A percentile compares a stretch with the other conserved stretches of the same genome.
Conservation (phyloP, 1,284 basidiomycete genomes). For the Pisolithus thermaeus region DNA sequence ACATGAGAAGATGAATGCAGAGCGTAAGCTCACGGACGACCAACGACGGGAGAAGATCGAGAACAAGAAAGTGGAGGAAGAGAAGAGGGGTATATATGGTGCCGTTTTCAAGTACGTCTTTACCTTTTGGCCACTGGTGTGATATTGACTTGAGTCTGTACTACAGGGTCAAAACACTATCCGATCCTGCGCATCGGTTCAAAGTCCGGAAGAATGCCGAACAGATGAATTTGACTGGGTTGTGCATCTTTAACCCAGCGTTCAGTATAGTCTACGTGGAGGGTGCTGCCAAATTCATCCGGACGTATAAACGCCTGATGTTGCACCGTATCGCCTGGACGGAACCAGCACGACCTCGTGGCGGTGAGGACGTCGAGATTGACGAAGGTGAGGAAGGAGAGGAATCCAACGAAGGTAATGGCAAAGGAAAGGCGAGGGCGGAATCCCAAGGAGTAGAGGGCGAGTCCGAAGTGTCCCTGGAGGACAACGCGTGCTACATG, state of each 20-base stretch:
- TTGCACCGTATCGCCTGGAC: slow-evolving; percentile 90
- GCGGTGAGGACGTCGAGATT: slow-evolving; percentile 63
- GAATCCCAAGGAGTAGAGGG: slow-evolving; percentile 15
- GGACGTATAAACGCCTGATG: slow-evolving; percentile 88
- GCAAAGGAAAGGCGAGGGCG: slow-evolving; percentile 27
- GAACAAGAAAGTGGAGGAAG: slow-evolving; percentile 77
- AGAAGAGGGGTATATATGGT: slow-evolving; percentile 81
- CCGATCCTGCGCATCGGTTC: slow-evolving; percentile 92
- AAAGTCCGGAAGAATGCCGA: slow-evolving; percentile 96
- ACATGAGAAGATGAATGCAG: slow-evolving; percentile 91
- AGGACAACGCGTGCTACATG: slow-evolving; percentile 83
- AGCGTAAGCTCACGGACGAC: slow-evolving; percentile 88
- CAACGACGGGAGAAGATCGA: slow-evolving; percentile 85
- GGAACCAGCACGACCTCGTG: slow-evolving; percentile 78
- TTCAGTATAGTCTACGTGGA: slow-evolving; percentile 95
- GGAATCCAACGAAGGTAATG: slow-evolving; percentile 25
- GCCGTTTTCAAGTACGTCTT: slow-evolving; percentile 83
- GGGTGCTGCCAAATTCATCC: slow-evolving; percentile 82
- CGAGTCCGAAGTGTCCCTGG: slow-evolving; percentile 43
- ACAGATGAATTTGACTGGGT: slow-evolving; percentile 82
- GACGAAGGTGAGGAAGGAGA: slow-evolving; percentile 48
- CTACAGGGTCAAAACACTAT: slow-evolving; percentile 75
- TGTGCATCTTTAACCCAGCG: slow-evolving; percentile 83
- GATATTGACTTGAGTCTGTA: slow-evolving; percentile 6
- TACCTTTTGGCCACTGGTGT: background rate